Percentiles rank a stretch among this genome's conserved stretches.
Evolutionary conservation across 2,329 filamentous ascomycete genomes (phyloP).

Genomic region (Pseudogymnoascus sp.): DNA sequence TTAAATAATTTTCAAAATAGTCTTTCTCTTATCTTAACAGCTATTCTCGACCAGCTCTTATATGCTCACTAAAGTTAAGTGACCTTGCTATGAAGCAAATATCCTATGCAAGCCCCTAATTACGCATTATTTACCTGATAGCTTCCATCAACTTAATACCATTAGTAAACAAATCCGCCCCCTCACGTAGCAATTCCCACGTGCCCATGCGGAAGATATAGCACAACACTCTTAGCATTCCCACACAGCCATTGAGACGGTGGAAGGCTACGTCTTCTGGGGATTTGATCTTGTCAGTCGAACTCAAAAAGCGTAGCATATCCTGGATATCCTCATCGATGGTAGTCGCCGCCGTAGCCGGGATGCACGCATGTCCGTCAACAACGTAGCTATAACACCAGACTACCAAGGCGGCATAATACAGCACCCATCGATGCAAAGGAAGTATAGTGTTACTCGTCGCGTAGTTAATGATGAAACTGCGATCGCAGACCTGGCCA

Average conservation of each 20-base stretch:
- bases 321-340: constrained; percentile 59
- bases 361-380: constrained; percentile 57
- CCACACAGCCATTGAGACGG: constrained; percentile 75
- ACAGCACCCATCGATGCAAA: constrained; percentile 90
- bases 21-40: too few species aligned
- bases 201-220: constrained; percentile 73
- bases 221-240: constrained; percentile 70
- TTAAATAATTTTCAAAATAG: too few species aligned
- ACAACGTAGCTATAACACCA: constrained; percentile 92
- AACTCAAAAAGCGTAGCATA: constrained; percentile 70
- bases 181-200: constrained; percentile 89
- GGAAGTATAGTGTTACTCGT: constrained; percentile 82
- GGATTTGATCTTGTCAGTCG: constrained; percentile 60
- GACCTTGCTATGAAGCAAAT: too few species aligned
- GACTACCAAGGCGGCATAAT: constrained; percentile 83
- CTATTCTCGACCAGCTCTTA: too few species aligned
- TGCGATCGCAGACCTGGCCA: constrained; percentile 17
- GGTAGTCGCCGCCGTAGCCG: constrained; percentile 38
- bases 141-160: constrained; percentile 52
- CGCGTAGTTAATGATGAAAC: constrained; percentile 52
- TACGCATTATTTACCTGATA: background rate
- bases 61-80: too few species aligned
- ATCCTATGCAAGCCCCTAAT: too few species aligned
- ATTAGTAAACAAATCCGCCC: constrained; percentile 67
- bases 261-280: constrained; percentile 69